Evolutionary conservation across 2,329 filamentous ascomycete genomes (phyloP).

Genomic region (Coniella lustricola): DNA sequence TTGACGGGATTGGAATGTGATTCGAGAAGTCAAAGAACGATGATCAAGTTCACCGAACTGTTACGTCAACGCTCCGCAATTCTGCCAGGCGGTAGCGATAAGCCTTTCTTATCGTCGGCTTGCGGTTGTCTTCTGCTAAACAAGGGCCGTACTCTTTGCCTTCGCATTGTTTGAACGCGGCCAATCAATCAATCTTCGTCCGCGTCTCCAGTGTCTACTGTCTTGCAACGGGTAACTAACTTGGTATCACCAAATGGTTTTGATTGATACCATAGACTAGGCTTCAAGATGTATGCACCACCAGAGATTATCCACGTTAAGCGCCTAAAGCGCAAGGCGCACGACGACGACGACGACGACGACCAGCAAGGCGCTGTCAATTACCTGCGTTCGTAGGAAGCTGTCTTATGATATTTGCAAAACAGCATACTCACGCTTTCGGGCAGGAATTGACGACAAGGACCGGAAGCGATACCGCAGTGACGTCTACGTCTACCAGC

Average conservation of each 20-base stretch:
- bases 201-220: no score
- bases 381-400: constrained; percentile 43
- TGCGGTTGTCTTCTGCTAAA: no score
- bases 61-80: not conserved
- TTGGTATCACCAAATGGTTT: no score
- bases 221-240: no score
- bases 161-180: no score
- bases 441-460: constrained; percentile 41
- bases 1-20: no score
- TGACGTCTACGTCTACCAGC: constrained; percentile 49
- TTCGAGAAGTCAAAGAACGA: no score
- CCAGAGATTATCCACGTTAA: constrained; percentile 55
- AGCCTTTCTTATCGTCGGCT: not conserved
- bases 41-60: not conserved
- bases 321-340: constrained; percentile 42
- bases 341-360: constrained; percentile 38
- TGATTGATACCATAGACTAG: no score
- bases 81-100: constrained; percentile 2
- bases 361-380: constrained; percentile 39
- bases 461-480: constrained; percentile 47
- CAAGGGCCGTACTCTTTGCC: no score
- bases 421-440: constrained; percentile 1
- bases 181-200: no score
- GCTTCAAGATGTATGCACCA: constrained; percentile 46
- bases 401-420: not conserved